phyloP scores from a whole-genome alignment of 495 filamentous ascomycete genomes.

The Aspergillus leporis region DNA sequence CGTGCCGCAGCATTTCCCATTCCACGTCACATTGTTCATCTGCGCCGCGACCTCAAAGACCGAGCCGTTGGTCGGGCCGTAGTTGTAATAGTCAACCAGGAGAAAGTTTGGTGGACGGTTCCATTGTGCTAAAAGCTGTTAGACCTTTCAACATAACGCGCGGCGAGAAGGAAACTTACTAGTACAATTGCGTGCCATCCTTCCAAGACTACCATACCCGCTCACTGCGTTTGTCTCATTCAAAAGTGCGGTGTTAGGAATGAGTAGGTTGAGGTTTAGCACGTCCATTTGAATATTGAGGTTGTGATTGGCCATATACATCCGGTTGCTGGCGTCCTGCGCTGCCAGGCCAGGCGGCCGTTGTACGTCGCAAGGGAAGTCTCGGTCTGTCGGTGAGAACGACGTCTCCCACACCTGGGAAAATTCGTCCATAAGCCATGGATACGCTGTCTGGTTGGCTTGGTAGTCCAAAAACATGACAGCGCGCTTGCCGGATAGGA shows the following conservation, averaged over 20 bases:
- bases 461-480: constrained; percentile 80
- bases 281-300: constrained; percentile 73
- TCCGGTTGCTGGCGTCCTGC: constrained; percentile 54
- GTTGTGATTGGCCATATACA: constrained; percentile 95
- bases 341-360: constrained; percentile 58
- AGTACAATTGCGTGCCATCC: constrained; percentile 66
- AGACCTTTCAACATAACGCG: constrained; percentile 5
- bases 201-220: constrained; percentile 68
- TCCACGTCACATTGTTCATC: constrained; percentile 84
- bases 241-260: constrained; percentile 62
- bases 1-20: constrained; percentile 69
- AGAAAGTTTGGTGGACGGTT: constrained; percentile 78
- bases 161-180: constrained; percentile 41
- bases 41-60: constrained; percentile 88
- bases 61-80: constrained; percentile 68
- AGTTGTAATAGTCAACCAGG: constrained; percentile 87
- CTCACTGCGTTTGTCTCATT: constrained; percentile 68
- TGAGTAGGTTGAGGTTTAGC: constrained; percentile 51
- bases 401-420: constrained; percentile 68
- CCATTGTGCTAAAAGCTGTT: constrained; percentile 47
- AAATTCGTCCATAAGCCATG: constrained; percentile 68
- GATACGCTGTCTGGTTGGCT: constrained; percentile 73
- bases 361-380: constrained; percentile 60
- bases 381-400: constrained; percentile 58
- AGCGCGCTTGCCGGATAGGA: constrained; percentile 61